Percentiles rank a stretch among this genome's conserved stretches.
These are phyloP conservation scores for Fusarium gaditjirri DNA, from an alignment of 2,329 filamentous ascomycete genomes.

Conservation along the genomic window DNA sequence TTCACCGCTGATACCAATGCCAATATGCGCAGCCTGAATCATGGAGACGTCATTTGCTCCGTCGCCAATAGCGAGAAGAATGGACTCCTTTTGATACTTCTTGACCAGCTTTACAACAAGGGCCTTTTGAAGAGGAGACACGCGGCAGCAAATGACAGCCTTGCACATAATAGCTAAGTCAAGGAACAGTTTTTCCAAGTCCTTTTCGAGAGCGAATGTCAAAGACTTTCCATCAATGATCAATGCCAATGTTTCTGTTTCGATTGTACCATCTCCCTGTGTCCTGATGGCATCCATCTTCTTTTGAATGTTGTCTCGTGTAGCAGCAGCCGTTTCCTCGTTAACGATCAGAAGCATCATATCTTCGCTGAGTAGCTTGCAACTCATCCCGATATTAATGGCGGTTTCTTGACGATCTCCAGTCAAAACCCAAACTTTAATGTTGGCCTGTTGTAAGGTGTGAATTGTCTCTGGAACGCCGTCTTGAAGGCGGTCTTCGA, in stretches of 20 bases:
- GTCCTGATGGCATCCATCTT: slow-evolving; percentile 91
- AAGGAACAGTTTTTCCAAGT: slow-evolving; percentile 91
- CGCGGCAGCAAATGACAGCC: slow-evolving; percentile 98
- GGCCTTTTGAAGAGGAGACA: slow-evolving; percentile 96
- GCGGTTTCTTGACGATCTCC: slow-evolving; percentile 98
- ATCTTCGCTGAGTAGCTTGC: slow-evolving; percentile 96
- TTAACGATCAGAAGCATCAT: slow-evolving; percentile 98
- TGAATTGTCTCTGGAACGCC: slow-evolving; percentile 98
- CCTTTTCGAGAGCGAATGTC: slow-evolving; percentile 91
- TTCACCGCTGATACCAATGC: slow-evolving; percentile 95
- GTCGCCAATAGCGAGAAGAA: slow-evolving; percentile 95
- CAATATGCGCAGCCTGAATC: slow-evolving; percentile 98
- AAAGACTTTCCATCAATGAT: slow-evolving; percentile 97
- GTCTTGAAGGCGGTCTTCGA: slow-evolving; percentile 96
- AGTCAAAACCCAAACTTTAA: slow-evolving; percentile 98
- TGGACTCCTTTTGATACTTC: slow-evolving; percentile 85
- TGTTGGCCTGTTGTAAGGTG: slow-evolving; percentile 93
- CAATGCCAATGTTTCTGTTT: slow-evolving; percentile 87
- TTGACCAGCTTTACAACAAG: slow-evolving; percentile 98
- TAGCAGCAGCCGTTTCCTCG: slow-evolving; percentile 82
- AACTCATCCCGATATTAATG: slow-evolving; percentile 99
- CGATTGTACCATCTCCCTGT: slow-evolving; percentile 79
- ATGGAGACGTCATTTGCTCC: slow-evolving; percentile 99
- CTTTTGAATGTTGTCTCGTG: slow-evolving; percentile 89
- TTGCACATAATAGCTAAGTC: slow-evolving; percentile 96